Percentiles rank a stretch among this genome's conserved stretches.
Conservation (phyloP, 352 stramenopile species). For the Peronospora farinosa region DNA sequence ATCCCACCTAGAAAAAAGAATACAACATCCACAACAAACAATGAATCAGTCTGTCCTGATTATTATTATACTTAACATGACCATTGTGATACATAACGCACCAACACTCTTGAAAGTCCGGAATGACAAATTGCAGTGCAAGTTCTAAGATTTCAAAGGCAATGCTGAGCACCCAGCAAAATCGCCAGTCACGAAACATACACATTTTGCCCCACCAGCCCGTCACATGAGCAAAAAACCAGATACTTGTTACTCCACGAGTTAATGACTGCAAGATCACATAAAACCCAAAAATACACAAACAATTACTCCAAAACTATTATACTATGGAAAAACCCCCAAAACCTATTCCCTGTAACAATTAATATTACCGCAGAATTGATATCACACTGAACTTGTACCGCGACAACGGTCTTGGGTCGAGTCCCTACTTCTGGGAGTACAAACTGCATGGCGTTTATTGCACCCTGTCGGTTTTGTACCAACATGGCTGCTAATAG, state of each 20-base stretch:
- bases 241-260: constrained; percentile 72
- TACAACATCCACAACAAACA: not conserved
- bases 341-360: not conserved
- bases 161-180: constrained; percentile 88
- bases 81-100: constrained; percentile 10
- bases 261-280: constrained; percentile 40
- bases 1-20: constrained; percentile 61
- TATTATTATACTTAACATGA: not conserved
- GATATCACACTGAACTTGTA: constrained; percentile 56
- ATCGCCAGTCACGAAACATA: constrained; percentile 91
- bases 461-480: constrained; percentile 59
- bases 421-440: constrained; percentile 63
- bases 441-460: constrained; percentile 59
- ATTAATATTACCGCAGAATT: constrained; percentile 32
- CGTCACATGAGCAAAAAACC: constrained; percentile 81
- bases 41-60: not conserved
- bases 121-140: constrained; percentile 84
- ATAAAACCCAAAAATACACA: not conserved
- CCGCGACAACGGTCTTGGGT: constrained; percentile 25
- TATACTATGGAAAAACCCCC: too few species aligned
- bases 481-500: constrained; percentile 60
- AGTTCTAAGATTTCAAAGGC: constrained; percentile 89
- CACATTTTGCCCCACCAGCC: constrained; percentile 91
- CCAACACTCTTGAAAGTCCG: constrained; percentile 93
- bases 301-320: not conserved